Evolutionary conservation across 441 rosid species (phyloP), one percentile per base, ranked within the genome.

Genomic region (Macaranga tanarius): DNA sequence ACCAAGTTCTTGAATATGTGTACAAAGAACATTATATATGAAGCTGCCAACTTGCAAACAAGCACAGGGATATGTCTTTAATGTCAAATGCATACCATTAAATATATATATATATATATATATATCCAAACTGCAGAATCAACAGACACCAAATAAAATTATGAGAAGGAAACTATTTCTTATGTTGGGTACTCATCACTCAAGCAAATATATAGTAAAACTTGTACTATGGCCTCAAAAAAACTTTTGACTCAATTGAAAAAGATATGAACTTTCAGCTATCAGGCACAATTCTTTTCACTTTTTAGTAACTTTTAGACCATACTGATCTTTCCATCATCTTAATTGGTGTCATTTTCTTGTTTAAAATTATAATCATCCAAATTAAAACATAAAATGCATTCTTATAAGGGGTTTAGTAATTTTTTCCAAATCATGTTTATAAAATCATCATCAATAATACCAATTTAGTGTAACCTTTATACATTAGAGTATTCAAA

Each of bases 61-160:
- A 13, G 67, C 26, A 26, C 6, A 28, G 16, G 25, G 22, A 28
- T 10, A 59, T 10, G 7, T 62, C 28, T 25, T n/a, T n/a, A n/a
- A n/a, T n/a, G n/a, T n/a, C n/a, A n/a, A n/a, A n/a, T n/a, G n/a
- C n/a, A n/a, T n/a, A n/a, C n/a, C n/a, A n/a, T n/a, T n/a, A n/a
- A n/a, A n/a, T n/a, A n/a, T n/a, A n/a, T n/a, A n/a, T n/a, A n/a
- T n/a, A n/a, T n/a, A n/a, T n/a, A n/a, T n/a, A n/a, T n/a, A n/a
- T n/a, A n/a, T n/a, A n/a, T n/a, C n/a, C n/a, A n/a, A 87, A 95
- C 99, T 95, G 89, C 76, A 79, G 40, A 79, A 60, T n/a, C 68
- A 67, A 68, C 61, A 55, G 70, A 50, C 12, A 11, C 45, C 44
- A 4, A 62, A 26, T 45, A 28, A 59, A 57, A 17, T 42, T n/a